phyloP scores from a whole-genome alignment of 306 rosid species.

The Quercus glauca region DNA sequence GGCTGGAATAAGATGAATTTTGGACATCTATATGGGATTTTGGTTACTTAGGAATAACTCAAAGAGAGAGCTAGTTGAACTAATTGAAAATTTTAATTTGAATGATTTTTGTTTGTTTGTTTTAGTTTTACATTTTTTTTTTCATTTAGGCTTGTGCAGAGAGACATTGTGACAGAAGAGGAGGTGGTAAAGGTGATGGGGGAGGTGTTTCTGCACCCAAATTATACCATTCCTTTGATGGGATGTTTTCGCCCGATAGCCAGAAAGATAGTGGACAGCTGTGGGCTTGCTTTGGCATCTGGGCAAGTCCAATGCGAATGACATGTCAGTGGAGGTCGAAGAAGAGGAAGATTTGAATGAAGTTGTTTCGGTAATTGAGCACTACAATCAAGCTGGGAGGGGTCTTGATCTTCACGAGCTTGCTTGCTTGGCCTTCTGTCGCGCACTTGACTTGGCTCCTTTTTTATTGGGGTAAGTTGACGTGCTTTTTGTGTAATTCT shows the following conservation, averaged over 20 bases:
- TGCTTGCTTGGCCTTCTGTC: slow-evolving; percentile 79
- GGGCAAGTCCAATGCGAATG: slow-evolving; percentile 47
- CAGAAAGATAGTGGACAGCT: slow-evolving; percentile 47
- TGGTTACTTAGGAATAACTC: too few relatives aligned
- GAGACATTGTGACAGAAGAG: slow-evolving; percentile 47
- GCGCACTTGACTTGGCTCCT: slow-evolving; percentile 67
- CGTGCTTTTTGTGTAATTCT: background rate
- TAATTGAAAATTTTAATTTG: background rate
- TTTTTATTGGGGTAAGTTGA: slow-evolving; percentile 60
- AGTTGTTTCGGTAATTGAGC: slow-evolving; percentile 45
- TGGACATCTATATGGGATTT: too few relatives aligned
- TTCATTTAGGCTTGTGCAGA: slow-evolving; percentile 36
- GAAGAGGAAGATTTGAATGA: slow-evolving; percentile 34
- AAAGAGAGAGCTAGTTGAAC: background rate
- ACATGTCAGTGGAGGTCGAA: slow-evolving; percentile 17
- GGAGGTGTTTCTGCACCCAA: slow-evolving; percentile 65
- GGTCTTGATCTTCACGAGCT: slow-evolving; percentile 87
- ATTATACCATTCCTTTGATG: slow-evolving; percentile 58
- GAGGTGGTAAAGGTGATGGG: slow-evolving; percentile 53
- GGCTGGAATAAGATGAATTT: too few relatives aligned
- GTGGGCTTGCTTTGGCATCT: slow-evolving; percentile 55
- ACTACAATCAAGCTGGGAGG: slow-evolving; percentile 43
- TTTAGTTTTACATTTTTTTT: background rate
- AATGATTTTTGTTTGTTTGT: background rate
- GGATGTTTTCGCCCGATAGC: slow-evolving; percentile 75